Percentiles rank a stretch among this genome's conserved stretches.
These are phyloP conservation scores for Decorospora gaudefroyi DNA, from an alignment of 2,329 filamentous ascomycete genomes.

Conservation along the genomic window DNA sequence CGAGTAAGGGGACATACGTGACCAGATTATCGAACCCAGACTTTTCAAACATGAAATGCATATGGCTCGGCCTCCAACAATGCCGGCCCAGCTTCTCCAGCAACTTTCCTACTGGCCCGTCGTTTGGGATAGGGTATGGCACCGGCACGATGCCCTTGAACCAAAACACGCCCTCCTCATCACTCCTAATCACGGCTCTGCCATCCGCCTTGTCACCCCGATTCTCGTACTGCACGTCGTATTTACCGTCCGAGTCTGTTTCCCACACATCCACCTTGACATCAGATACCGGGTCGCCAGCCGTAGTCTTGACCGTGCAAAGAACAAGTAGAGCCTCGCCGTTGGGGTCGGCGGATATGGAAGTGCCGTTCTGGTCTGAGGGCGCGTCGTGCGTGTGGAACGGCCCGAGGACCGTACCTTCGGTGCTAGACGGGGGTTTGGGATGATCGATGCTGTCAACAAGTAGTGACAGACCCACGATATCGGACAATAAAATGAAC, in stretches of 20 bases:
- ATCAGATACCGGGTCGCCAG: conserved; percentile 64
- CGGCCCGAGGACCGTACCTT: conserved; percentile 79
- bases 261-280: conserved; percentile 85
- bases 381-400: conserved; percentile 82
- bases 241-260: conserved; percentile 77
- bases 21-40: conserved; percentile 68
- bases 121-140: conserved; percentile 81
- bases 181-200: conserved; percentile 70
- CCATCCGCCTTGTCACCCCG: conserved; percentile 67
- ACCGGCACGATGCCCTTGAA: conserved; percentile 85
- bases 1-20: conserved; percentile 68
- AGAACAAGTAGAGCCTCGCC: conserved; percentile 73
- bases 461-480: conserved; percentile 76
- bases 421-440: conserved; percentile 70
- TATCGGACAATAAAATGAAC: conserved; percentile 81
- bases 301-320: conserved; percentile 70
- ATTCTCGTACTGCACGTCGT: conserved; percentile 77
- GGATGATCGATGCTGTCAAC: conserved; percentile 85
- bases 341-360: conserved; percentile 69
- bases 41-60: conserved; percentile 68
- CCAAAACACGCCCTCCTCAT: conserved; percentile 76
- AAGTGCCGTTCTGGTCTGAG: conserved; percentile 58
- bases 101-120: conserved; percentile 67
- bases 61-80: conserved; percentile 47
- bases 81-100: conserved; percentile 37